phyloP scores from a whole-genome alignment of 306 rosid species.

The Pyrus communis region DNA sequence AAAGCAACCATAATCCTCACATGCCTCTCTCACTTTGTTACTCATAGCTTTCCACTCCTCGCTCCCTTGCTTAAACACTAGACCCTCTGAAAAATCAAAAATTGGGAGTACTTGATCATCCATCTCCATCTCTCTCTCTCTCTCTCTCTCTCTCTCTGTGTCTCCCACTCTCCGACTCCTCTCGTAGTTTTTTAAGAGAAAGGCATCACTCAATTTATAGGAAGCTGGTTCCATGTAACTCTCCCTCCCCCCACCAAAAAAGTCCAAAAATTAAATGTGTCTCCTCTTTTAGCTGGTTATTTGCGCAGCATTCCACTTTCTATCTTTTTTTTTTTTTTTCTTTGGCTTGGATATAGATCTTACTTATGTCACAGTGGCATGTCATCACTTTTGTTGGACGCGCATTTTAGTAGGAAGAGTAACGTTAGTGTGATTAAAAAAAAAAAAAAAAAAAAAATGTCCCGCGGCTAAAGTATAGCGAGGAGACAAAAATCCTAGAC shows the following conservation, averaged over 20 bases:
- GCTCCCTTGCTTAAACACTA: background rate
- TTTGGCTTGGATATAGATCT: background rate
- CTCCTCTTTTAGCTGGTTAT: background rate
- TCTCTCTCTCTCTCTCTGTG: background rate
- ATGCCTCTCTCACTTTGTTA: conserved; percentile 22
- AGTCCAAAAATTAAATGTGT: background rate
- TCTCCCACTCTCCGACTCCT: background rate
- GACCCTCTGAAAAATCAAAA: conserved; percentile 3
- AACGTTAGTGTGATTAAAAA: background rate
- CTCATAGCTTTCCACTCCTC: conserved; percentile 17
- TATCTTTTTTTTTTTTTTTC: background rate
- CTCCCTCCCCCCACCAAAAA: background rate
- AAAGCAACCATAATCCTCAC: conserved; percentile 27
- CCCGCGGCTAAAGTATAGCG: no score
- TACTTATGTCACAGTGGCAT: background rate
- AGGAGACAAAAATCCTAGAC: no score
- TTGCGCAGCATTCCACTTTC: background rate
- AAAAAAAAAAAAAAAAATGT: no score
- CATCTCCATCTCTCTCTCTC: background rate
- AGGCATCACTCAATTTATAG: background rate
- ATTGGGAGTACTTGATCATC: conserved; percentile 1
- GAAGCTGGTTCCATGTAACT: background rate
- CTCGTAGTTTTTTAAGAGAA: background rate
- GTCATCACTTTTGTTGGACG: background rate
- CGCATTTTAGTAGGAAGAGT: background rate